Percentiles rank a stretch among this genome's conserved stretches.
Conservation (phyloP, 208 protist genomes). For the Trypanosoma lewisi region DNA sequence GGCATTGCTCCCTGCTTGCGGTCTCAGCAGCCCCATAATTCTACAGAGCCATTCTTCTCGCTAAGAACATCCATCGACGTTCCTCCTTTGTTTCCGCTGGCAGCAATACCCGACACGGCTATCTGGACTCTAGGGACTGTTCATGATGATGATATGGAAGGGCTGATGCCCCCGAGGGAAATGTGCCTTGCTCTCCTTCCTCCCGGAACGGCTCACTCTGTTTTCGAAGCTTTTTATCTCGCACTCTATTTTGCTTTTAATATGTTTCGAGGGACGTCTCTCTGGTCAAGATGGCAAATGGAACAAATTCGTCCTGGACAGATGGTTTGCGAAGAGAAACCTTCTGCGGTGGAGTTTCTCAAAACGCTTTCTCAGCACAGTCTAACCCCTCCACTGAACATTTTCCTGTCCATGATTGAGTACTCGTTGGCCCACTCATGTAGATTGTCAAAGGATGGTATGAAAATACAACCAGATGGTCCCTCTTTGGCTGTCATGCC, state of each 20-base stretch:
- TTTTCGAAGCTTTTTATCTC: slow-evolving; percentile 19
- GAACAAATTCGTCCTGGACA: background rate
- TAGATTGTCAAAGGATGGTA: slow-evolving; percentile 17
- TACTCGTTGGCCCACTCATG: slow-evolving; percentile 20
- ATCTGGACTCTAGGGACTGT: slow-evolving; percentile 18
- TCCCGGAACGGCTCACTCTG: background rate
- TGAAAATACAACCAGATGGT: background rate
- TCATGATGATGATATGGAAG: slow-evolving; percentile 22
- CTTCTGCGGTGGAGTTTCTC: slow-evolving; percentile 1
- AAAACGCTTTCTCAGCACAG: slow-evolving; percentile 3
- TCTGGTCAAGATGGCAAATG: slow-evolving; percentile 16
- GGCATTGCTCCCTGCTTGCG: slow-evolving; percentile 9
- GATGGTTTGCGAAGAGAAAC: background rate
- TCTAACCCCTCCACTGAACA: slow-evolving; percentile 9
- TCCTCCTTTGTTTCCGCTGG: background rate
- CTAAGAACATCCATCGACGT: slow-evolving; percentile 1
- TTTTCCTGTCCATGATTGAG: slow-evolving; percentile 13
- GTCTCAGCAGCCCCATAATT: background rate
- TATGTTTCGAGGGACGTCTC: slow-evolving; percentile 1
- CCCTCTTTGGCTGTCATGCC: slow-evolving; percentile 16
- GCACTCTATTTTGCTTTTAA: slow-evolving; percentile 18
- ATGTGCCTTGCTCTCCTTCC: slow-evolving; percentile 7
- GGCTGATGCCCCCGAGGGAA: slow-evolving; percentile 20
- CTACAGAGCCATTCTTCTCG: background rate
- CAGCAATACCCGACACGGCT: slow-evolving; percentile 9